Conservation (phyloP, 306 rosid genomes). For the Quercus ilex region DNA sequence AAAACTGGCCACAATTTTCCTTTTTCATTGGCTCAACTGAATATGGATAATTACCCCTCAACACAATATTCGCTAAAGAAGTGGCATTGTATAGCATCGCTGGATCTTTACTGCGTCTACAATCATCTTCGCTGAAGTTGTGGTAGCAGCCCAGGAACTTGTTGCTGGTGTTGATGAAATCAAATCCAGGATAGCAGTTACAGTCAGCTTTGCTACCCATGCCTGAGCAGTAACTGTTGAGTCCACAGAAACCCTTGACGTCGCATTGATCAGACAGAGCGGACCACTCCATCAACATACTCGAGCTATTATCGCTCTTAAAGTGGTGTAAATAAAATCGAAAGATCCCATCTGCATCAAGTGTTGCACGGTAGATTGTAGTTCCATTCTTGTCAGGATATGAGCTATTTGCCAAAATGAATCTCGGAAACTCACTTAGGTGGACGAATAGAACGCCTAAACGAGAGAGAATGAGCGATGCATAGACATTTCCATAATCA, state of each 20-base stretch:
- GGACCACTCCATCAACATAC: not conserved
- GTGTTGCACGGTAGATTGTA: not conserved
- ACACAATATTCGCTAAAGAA: not conserved
- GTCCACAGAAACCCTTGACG: not conserved
- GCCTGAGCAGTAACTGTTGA: not conserved
- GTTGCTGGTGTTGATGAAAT: not conserved
- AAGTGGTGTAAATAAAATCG: not conserved
- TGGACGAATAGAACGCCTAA: not conserved
- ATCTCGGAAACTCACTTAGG: too few relatives aligned
- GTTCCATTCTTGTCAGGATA: not conserved
- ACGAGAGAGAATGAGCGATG: not conserved
- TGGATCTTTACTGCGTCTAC: not conserved
- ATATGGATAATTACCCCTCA: accelerated
- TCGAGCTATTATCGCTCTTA: not conserved
- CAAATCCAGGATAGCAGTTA: not conserved
- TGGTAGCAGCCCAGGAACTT: not conserved
- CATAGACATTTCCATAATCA: accelerated
- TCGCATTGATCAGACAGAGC: not conserved
- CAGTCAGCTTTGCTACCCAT: not conserved
- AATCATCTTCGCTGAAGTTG: not conserved
- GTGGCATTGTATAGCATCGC: not conserved
- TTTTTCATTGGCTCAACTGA: accelerated
- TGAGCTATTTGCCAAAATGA: not conserved
- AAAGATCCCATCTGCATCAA: not conserved
- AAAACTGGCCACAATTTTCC: accelerated